Evolutionary conservation across 352 stramenopile species (phyloP).

Genomic region (Globisporangium cystogenes): DNA sequence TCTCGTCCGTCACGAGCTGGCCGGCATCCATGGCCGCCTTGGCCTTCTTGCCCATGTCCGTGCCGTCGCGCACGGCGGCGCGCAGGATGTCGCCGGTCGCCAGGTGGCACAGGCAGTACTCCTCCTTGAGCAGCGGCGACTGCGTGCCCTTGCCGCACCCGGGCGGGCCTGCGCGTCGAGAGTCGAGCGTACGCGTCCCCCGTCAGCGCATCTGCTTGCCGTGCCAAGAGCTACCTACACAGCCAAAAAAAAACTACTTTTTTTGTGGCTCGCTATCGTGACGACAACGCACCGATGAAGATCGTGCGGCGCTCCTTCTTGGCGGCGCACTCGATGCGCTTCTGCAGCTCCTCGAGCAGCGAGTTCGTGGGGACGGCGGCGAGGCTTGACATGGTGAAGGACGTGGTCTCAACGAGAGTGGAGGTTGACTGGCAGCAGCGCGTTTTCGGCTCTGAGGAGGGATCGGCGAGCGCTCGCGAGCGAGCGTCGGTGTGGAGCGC

Average conservation of each 20-base stretch:
- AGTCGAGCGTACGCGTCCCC: not conserved
- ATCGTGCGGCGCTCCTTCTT: constrained; percentile 95
- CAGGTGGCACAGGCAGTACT: constrained; percentile 98
- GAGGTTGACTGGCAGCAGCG: not conserved
- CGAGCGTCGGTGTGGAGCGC: too few species aligned
- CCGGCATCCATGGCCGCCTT: constrained; percentile 98
- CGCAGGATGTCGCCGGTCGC: constrained; percentile 99
- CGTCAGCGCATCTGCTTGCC: too few species aligned
- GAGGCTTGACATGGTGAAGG: constrained; percentile 45
- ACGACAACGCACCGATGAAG: constrained; percentile 81
- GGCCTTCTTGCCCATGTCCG: constrained; percentile 97
- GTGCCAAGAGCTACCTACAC: too few species aligned
- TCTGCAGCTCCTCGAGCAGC: constrained; percentile 89
- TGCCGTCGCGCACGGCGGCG: constrained; percentile 93
- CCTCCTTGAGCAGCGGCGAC: constrained; percentile 95
- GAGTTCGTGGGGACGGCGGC: constrained; percentile 75
- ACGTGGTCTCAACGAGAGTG: not conserved
- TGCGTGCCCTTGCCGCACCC: constrained; percentile 99
- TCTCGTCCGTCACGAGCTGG: constrained; percentile 95
- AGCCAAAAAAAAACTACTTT: not conserved
- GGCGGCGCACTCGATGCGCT: constrained; percentile 86
- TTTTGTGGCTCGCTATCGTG: too few species aligned
- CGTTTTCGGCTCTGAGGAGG: not conserved
- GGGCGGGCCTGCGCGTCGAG: constrained; percentile 61
- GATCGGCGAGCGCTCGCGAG: not conserved